Base-by-base conservation (phyloP, 2,329 filamentous ascomycete genomes). In the Fusarium buharicum region DNA sequence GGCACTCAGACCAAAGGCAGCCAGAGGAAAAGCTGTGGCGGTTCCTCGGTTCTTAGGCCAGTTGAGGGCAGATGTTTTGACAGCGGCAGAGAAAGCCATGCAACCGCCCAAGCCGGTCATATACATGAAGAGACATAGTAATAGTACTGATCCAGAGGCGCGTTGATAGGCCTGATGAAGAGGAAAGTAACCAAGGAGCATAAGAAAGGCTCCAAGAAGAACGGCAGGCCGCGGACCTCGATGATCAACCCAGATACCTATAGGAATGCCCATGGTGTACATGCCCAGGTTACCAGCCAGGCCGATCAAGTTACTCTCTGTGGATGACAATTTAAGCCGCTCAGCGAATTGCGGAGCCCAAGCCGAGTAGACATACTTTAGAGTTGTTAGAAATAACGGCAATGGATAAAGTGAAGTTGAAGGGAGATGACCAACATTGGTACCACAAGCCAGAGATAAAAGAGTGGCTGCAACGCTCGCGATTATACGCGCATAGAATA, bases 311-410 rank as follows among this genome's bases (percentile, higher is more conserved):
- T 99, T 98, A 77, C 87, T 93, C 76, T 97, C 84, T 3, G 94
- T 98, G n/a, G 95, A 90, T 13, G 93, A 93, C 59, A 98, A 86
- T 73, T 90, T 88, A 69, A 99, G 82, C 68, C 86, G 88, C 71
- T 96, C 89, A 45, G 93, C 93, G 73, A 97, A 97, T 77, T 97
- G 93, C 17, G 95, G 95, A 13, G 92, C 93, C 93, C 95, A 99
- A 77, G 94, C 94, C 51, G 93, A 97, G 78, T 97, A 99, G 73
- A 93, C 94, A 86, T 99, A 98, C 92, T 97, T 45, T 48, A 16
- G 45, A 28, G 41, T 48, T 43, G 54, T 68, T 62, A 58, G 50
- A 44, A 44, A 9, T 33, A 17, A 37, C 13, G 34, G 8, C 27
- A 10, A n/a, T n/a, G n/a, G 24, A 31, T 14, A 50, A 43, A 37